Evolutionary conservation across 176 grass and related monocot species (phyloP), one percentile per base, ranked within the genome.

Genomic region (Paspalum notatum): DNA sequence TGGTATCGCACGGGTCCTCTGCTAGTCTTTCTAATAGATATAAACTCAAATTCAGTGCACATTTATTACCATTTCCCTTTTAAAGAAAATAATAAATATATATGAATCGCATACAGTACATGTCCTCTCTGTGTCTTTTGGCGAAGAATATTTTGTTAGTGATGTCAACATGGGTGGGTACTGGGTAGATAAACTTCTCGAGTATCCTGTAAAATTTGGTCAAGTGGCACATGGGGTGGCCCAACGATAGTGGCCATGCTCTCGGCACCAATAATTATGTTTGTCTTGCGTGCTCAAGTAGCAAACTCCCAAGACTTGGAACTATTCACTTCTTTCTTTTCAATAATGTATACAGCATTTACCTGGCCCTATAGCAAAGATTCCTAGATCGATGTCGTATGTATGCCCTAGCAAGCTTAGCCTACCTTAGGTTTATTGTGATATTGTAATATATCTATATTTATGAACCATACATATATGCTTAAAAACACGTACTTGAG

Each of bases 251-350:
- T 62, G 39, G 9, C 17, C 22, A 60, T 22, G 62, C 62, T 62
- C 37, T 74, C 53, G 79, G 71, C 45, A 64, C n/a, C 80, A 83
- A 88, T 78, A 78, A 83, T 87, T 40, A 72, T 51, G 86, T 73
- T 82, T 82, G 79, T 77, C 79, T 87, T 66, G 59, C 26, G 15
- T 78, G 74, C 41, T 64, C 74, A 72, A 83, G 56, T 66, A 47
- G 74, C 59, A 74, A 80, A n/a, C 58, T 47, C 47, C 72, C 71
- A 87, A 82, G 15, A 81, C 38, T 55, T 45, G 25, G 66, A 65
- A 40, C 57, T 78, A 64, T 71, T 78, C 57, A 41, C 57, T 57
- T 41, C 56, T 55, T 54, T 72, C 46, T 41, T 48, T 18, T 56
- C 14, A 27, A 45, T 39, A 27, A 45, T 39, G 8, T 54, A 20